Evolutionary conservation across 192 early-diverging fungal species (phyloP).

Genomic region (Phycomyces nitens): DNA sequence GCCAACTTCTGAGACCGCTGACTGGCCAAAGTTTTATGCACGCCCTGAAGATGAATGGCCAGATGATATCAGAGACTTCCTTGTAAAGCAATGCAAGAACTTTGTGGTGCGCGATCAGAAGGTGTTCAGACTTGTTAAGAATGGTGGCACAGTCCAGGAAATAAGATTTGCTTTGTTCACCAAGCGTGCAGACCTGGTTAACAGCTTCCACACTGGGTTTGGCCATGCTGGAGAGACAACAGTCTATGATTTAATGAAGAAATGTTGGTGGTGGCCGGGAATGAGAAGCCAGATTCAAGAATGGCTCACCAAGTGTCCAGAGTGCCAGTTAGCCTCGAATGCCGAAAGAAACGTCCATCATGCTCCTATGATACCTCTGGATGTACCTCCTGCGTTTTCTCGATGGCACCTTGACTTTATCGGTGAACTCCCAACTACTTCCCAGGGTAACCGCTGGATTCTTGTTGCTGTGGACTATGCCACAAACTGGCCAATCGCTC

Average conservation of each 20-base stretch:
- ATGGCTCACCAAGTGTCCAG: slow-evolving; percentile 4
- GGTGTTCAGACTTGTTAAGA: not conserved
- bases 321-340: slow-evolving; percentile 1
- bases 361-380: slow-evolving; percentile 2
- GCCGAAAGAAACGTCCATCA: not conserved
- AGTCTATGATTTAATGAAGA: not conserved
- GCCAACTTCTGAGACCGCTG: not conserved
- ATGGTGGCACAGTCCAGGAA: too few species aligned
- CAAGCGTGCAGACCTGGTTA: not conserved
- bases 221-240: not conserved
- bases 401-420: slow-evolving; percentile 20
- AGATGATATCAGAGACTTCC: not conserved
- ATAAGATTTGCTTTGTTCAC: not conserved
- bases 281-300: slow-evolving; percentile 3
- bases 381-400: slow-evolving; percentile 6
- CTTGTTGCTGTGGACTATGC: slow-evolving; percentile 27
- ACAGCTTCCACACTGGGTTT: slow-evolving; percentile 1
- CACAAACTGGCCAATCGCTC: slow-evolving; percentile 30
- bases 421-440: slow-evolving; percentile 2
- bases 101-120: not conserved
- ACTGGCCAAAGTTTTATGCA: slow-evolving; percentile 10
- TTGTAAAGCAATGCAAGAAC: not conserved
- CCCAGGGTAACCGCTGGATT: slow-evolving; percentile 15
- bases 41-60: not conserved
- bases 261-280: slow-evolving; percentile 11